Conservation (phyloP, 495 filamentous ascomycete species). For the Haplographium delicatum region DNA sequence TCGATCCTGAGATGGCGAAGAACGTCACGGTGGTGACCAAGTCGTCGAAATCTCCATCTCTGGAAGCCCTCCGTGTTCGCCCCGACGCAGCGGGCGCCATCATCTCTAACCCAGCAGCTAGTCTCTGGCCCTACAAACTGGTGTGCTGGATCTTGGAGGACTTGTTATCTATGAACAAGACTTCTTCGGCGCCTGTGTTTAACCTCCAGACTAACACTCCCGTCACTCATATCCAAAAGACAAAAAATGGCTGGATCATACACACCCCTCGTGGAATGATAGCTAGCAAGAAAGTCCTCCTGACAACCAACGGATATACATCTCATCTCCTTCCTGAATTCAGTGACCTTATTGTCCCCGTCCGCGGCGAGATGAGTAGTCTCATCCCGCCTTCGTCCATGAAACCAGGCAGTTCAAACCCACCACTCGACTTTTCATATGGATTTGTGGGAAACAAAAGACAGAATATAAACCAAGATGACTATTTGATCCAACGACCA, state of each 20-base stretch:
- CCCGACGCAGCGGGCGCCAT: conserved; percentile 37
- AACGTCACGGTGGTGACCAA: conserved; percentile 18
- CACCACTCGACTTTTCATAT: conserved; percentile 32
- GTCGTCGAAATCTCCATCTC: conserved; percentile 19
- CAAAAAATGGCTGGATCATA: conserved; percentile 41
- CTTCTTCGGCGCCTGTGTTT: conserved; percentile 32
- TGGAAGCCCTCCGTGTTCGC: conserved; percentile 21
- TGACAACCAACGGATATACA: conserved; percentile 78
- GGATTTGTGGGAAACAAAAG: conserved; percentile 49
- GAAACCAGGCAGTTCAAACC: neutral
- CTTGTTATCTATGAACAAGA: conserved; percentile 35
- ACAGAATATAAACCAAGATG: conserved; percentile 43
- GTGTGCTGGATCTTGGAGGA: conserved; percentile 59
- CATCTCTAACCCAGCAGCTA: conserved; percentile 40
- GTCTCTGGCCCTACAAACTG: conserved; percentile 77
- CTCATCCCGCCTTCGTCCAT: conserved; percentile 48
- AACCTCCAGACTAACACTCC: conserved; percentile 73
- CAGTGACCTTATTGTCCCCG: conserved; percentile 66
- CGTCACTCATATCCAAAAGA: conserved; percentile 42
- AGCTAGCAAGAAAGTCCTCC: conserved; percentile 52
- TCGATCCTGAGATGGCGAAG: conserved; percentile 46
- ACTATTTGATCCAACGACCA: conserved; percentile 72
- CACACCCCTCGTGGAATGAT: conserved; percentile 60
- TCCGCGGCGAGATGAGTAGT: conserved; percentile 67
- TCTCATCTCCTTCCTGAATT: conserved; percentile 66